Evolutionary conservation across 225 moss, liverwort and hornwort species (phyloP).

Genomic region (Bryum argenteum): DNA sequence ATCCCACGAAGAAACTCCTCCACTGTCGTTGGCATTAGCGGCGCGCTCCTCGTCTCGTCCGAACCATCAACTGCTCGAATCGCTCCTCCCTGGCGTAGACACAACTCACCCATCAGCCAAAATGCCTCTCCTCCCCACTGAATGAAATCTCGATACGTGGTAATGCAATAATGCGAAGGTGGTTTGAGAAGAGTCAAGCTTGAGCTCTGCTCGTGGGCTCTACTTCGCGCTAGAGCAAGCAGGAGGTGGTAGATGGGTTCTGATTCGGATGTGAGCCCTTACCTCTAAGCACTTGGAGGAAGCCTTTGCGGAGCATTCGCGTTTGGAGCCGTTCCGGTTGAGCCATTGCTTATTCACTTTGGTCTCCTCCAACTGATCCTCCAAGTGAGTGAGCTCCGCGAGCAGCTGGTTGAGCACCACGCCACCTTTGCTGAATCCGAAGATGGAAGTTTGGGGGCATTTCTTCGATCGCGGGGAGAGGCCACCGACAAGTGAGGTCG

Average conservation of each 20-base stretch:
- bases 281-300: constrained; percentile 50
- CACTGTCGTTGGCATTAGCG: constrained; percentile 55
- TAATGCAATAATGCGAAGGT: too few species aligned
- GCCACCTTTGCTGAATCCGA: constrained; percentile 93
- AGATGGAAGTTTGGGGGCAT: constrained; percentile 59
- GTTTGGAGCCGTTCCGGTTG: constrained; percentile 41
- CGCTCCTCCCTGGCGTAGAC: constrained; percentile 28
- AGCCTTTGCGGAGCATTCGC: constrained; percentile 38
- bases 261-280: neutral
- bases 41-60: constrained; percentile 45
- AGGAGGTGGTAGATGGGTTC: too few species aligned
- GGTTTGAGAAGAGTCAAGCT: too few species aligned
- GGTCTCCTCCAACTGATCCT: constrained; percentile 58
- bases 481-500: constrained; percentile 26
- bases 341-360: constrained; percentile 47
- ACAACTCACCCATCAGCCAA: neutral
- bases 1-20: constrained; percentile 66
- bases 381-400: constrained; percentile 71
- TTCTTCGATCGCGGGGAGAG: constrained; percentile 43
- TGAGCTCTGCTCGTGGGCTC: too few species aligned
- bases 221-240: too few species aligned
- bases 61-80: constrained; percentile 27
- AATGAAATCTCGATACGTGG: neutral
- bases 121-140: neutral
- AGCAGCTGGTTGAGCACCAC: constrained; percentile 84